Evolutionary conservation across 2,329 filamentous ascomycete genomes (phyloP), one percentile per base, ranked within the genome.

Genomic region (Aspergillus aculeatinus): DNA sequence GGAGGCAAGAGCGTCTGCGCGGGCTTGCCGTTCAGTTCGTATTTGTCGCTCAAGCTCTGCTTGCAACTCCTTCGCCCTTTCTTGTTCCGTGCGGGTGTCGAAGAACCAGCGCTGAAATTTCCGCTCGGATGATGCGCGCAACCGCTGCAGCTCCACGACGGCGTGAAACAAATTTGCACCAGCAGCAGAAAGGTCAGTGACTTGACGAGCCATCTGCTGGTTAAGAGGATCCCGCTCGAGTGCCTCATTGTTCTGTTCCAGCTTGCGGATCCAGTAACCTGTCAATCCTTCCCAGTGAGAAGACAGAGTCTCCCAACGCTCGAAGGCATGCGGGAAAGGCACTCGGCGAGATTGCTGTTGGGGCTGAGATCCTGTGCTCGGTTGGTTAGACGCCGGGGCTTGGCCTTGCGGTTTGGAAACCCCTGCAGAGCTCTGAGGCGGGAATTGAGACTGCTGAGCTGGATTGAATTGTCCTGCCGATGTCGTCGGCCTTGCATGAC

Each of bases 71-170:
- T 91, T 89, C 53, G 88, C 85, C 29, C 90, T 87, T 78, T 98
- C 95, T 65, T 96, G 87, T 67, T 98, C 93, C 33, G 89, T 85
- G 55, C 93, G 85, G 7, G 93, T 96, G 74, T 99, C 95, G 68
- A 96, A 96, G 78, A 98, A 98, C 95, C 95, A 99, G 54, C 95
- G 86, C 77, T 99, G 95, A 69, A 99, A 99, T 74, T 98, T 98
- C 65, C 95, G 88, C 76, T 99, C 95, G 0, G 94, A 98, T 58
- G 92, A 96, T 42, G 95, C 95, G 48, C 95, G 89, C 27, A 99
- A 82, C 31, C 95, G 88, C 75, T 99, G 95, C 50, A 99, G 81
- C 76, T 99, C 95, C 3, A 99, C 95, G 0, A 99, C 93, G 10
- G 95, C 95, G 74, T 99, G 95, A 75, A 99, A 99, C 0, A 99